Percentiles rank a stretch among this genome's conserved stretches.
phyloP scores from a whole-genome alignment of 345 rosid genomes.

The Aethionema arabicum region DNA sequence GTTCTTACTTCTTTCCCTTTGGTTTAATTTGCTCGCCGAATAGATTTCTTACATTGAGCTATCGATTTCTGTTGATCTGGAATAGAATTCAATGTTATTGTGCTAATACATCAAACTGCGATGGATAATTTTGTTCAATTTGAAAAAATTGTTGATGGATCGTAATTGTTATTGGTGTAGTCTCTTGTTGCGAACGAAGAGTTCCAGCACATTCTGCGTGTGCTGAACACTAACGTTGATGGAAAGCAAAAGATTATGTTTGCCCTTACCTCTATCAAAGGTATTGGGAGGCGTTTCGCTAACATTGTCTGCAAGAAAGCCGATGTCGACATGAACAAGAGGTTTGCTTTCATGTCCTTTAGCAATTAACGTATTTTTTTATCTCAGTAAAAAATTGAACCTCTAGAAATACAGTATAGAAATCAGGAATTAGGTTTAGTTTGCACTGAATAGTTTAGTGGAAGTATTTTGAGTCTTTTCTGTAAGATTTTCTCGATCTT shows the following conservation, averaged over 20 bases:
- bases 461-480: not conserved
- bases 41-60: too few relatives aligned
- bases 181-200: constrained; percentile 88
- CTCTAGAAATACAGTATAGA: not conserved
- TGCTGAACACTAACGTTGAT: constrained; percentile 86
- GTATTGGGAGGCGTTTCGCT: constrained; percentile 81
- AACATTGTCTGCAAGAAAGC: constrained; percentile 98
- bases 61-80: too few relatives aligned
- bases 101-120: too few relatives aligned
- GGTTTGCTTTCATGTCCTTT: constrained; percentile 37
- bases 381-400: not conserved
- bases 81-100: too few relatives aligned
- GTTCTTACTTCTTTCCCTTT: too few relatives aligned
- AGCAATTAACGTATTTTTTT: not conserved
- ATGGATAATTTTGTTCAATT: too few relatives aligned
- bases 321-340: constrained; percentile 94
- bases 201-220: constrained; percentile 94
- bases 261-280: constrained; percentile 91
- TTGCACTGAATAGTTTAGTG: not conserved
- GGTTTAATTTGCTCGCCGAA: too few relatives aligned
- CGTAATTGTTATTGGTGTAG: constrained; percentile 34
- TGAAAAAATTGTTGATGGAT: too few relatives aligned
- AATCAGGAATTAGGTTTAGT: not conserved
- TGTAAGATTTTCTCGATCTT: not conserved
- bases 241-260: constrained; percentile 91